Evolutionary conservation across 192 early-diverging fungal species (phyloP).

Genomic region (Backusella tarrabulga): DNA sequence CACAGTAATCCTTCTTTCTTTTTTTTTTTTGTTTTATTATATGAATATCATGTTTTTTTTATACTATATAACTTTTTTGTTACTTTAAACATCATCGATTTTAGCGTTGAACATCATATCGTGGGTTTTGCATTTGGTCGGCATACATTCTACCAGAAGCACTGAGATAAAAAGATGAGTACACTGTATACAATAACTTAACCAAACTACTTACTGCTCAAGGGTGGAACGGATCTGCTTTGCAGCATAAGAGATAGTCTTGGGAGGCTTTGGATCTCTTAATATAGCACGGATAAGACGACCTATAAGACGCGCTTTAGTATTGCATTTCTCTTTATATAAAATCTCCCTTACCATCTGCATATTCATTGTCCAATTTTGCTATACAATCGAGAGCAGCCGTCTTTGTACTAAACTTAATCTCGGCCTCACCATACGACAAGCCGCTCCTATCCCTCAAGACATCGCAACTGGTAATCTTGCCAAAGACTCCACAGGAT

Average conservation of each 20-base stretch:
- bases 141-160: constrained; percentile 27
- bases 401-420: constrained; percentile 42
- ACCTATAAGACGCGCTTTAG: constrained; percentile 15
- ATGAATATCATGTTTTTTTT: no score
- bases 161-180: not conserved
- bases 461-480: constrained; percentile 35
- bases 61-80: not conserved
- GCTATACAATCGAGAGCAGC: constrained; percentile 42
- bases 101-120: not conserved
- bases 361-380: constrained; percentile 43
- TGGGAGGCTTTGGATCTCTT: constrained; percentile 11
- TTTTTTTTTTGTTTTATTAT: not conserved
- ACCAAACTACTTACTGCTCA: not conserved
- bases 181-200: not conserved
- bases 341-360: constrained; percentile 37
- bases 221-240: constrained; percentile 18
- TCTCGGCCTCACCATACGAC: constrained; percentile 43
- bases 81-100: not conserved
- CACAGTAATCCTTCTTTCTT: no score
- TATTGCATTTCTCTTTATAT: not conserved
- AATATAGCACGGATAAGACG: constrained; percentile 34
- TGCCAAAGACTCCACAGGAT: constrained; percentile 36
- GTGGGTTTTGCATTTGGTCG: constrained; percentile 20
- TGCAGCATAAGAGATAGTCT: constrained; percentile 2
- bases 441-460: constrained; percentile 32